Evolutionary conservation across 768 basidiomycete genomes (phyloP).

Genomic region (Trametes cubensis): DNA sequence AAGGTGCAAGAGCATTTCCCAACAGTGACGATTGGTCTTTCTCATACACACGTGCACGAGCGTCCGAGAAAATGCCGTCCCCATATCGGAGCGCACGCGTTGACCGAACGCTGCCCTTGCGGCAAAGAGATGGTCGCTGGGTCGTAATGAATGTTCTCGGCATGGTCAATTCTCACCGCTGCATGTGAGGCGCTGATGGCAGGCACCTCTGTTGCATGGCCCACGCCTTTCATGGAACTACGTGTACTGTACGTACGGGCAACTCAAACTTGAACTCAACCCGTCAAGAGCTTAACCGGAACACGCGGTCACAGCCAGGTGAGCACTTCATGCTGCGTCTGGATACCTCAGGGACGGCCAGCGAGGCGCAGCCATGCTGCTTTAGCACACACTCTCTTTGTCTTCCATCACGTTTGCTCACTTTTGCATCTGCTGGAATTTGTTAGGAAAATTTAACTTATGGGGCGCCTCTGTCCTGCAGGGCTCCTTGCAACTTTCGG

Average conservation of each 20-base stretch:
- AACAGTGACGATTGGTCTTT: too few relatives aligned
- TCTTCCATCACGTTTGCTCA: not conserved
- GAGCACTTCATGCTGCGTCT: not conserved
- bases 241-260: not conserved
- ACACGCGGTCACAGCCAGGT: constrained; percentile 7
- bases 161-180: not conserved
- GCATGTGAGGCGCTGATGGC: constrained; percentile 3
- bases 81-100: too few relatives aligned
- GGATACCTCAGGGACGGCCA: not conserved
- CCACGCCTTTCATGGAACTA: not conserved
- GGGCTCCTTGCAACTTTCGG: constrained; percentile 2
- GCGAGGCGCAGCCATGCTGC: not conserved
- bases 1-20: too few relatives aligned
- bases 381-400: not conserved
- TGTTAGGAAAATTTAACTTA: not conserved
- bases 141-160: constrained; percentile 11
- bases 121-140: too few relatives aligned
- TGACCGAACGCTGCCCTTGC: too few relatives aligned
- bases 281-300: not conserved
- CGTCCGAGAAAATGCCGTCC: too few relatives aligned
- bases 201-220: not conserved
- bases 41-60: too few relatives aligned
- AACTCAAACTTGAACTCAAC: not conserved
- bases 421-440: too few relatives aligned
- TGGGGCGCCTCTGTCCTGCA: not conserved